phyloP scores from a whole-genome alignment of 1,284 basidiomycete genomes.

The Moesziomyces sp. region DNA sequence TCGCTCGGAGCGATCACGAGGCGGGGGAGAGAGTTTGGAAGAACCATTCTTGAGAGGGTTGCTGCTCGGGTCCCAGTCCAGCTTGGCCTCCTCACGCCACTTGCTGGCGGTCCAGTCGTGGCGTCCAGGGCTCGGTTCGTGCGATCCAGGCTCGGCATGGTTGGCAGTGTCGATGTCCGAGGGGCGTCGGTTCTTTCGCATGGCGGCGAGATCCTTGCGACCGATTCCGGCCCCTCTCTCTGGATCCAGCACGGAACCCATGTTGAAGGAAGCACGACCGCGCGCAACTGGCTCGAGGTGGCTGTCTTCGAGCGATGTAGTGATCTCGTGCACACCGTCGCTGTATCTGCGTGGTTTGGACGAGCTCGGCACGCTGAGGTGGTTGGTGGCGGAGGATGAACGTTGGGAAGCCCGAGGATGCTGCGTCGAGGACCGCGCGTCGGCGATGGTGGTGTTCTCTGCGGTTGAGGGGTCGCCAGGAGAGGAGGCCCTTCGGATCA shows the following conservation, averaged over 20 bases:
- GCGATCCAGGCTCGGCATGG: conserved; percentile 1
- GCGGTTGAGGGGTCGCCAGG: background rate
- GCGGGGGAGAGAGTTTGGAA: conserved; percentile 11
- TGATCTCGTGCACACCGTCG: conserved; percentile 18
- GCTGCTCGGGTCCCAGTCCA: conserved; percentile 39
- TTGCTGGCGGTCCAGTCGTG: conserved; percentile 47
- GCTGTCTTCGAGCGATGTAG: conserved; percentile 6
- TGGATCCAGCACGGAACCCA: conserved; percentile 10
- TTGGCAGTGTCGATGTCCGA: conserved; percentile 8
- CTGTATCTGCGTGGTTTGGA: conserved; percentile 33
- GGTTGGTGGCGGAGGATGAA: conserved; percentile 1
- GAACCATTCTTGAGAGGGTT: conserved; percentile 10
- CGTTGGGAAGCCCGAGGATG: background rate
- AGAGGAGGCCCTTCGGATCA: conserved; percentile 33
- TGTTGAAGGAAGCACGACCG: conserved; percentile 23
- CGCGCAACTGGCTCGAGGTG: conserved; percentile 11
- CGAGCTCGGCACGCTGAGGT: conserved; percentile 13
- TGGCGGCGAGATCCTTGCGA: conserved; percentile 53
- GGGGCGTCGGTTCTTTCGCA: conserved; percentile 27
- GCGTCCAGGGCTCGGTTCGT: conserved; percentile 37
- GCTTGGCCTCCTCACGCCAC: conserved; percentile 43
- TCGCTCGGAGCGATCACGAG: conserved; percentile 11
- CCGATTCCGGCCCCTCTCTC: conserved; percentile 47
- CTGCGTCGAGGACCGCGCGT: background rate
- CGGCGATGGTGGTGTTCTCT: background rate